Conservation (phyloP, 768 basidiomycete species). For the Wakefieldia striispora region DNA sequence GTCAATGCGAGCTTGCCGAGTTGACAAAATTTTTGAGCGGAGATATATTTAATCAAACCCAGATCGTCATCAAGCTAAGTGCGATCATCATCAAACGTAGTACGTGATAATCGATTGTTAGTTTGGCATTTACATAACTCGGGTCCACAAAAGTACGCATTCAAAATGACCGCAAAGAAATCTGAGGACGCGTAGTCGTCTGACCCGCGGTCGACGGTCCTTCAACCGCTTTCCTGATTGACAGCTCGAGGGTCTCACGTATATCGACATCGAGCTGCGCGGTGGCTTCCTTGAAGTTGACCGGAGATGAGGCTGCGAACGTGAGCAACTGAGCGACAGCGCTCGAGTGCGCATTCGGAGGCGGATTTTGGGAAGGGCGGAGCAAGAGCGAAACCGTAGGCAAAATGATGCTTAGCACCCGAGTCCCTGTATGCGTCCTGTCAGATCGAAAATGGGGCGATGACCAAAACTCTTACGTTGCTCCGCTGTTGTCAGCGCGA, state of each 20-base stretch:
- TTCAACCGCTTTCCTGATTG: conserved; percentile 73
- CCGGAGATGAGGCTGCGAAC: conserved; percentile 69
- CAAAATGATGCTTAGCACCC: conserved; percentile 66
- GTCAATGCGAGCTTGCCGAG: neutral
- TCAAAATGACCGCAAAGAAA: conserved; percentile 72
- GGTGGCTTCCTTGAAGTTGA: conserved; percentile 84
- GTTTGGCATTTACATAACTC: too few species aligned
- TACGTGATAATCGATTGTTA: too few species aligned
- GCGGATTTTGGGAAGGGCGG: conserved; percentile 43
- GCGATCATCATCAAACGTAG: too few species aligned
- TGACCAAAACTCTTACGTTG: conserved; percentile 49
- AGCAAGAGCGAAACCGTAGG: conserved; percentile 75
- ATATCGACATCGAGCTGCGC: conserved; percentile 56
- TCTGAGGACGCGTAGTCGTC: conserved; percentile 63
- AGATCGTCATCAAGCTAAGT: too few species aligned
- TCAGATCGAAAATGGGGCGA: conserved; percentile 6
- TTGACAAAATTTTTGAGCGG: too few species aligned
- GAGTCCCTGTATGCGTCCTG: conserved; percentile 47
- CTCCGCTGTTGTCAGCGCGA: conserved; percentile 52
- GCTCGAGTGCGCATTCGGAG: conserved; percentile 50
- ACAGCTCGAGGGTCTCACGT: conserved; percentile 67
- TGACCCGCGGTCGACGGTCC: conserved; percentile 37
- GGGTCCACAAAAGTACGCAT: too few species aligned
- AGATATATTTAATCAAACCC: too few species aligned
- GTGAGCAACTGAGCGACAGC: conserved; percentile 66